Base-by-base conservation (phyloP, 345 rosid species). In the Reutealis trisperma region DNA sequence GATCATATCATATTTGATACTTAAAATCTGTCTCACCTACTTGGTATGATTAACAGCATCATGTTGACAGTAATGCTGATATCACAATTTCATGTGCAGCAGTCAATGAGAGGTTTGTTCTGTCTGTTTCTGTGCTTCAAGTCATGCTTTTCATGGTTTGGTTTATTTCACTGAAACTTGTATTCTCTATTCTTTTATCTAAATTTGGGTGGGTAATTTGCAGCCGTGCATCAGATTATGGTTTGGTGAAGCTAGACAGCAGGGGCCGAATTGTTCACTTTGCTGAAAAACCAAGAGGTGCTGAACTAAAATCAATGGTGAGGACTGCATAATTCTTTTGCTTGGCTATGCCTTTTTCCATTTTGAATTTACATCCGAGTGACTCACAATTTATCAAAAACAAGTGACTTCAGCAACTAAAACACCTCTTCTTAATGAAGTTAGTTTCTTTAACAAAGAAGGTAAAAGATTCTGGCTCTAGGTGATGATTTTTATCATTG, bases 151-250 rank as follows among this genome's bases (percentile, higher is more conserved):
- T 66, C 64, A 57, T 18, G 51, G 22, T 51, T 42, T 52, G 61
- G 41, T 45, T 49, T 37, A 44, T 62, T 80, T 34, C 21, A 32
- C n/a, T 37, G 32, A 4, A 34, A 62, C 2, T 41, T 32, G 14
- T 47, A 6, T 63, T 16, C 13, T 71, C 16, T 61, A 45, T 32
- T 8, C 14, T 57, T 67, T 51, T 63, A 68, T 84, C 67, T 77
- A 72, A 70, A 54, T 42, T 70, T 69, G 63, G 42, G 63, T 75
- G 49, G 60, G 32, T 78, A n/a, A 49, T 63, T 83, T 81, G 64
- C 86, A 95, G 99, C 80, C 97, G 96, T 61, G 97, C 99, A 77
- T 92, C 94, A 19, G 96, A 93, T 62, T 95, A 84, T 84, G 98
- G 99, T 84, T 83, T 95, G 83, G 89, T 95, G 85, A 93, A 92